Evolutionary conservation across 306 rosid species (phyloP).

Genomic region (Lathyrus aphaca): DNA sequence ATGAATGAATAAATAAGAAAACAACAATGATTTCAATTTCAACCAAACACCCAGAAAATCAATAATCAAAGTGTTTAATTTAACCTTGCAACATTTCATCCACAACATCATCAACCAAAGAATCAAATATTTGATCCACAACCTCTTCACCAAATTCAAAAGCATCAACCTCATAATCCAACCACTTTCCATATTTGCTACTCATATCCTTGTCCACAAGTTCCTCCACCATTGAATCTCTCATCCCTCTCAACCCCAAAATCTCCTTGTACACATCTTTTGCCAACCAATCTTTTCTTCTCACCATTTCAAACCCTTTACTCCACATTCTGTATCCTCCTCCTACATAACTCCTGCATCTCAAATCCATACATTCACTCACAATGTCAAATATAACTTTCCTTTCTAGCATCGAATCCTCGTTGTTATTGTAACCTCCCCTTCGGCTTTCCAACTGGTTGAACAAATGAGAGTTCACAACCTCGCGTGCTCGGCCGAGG

Average conservation of each 20-base stretch:
- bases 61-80: constrained; percentile 36
- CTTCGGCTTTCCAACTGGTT: constrained; percentile 65
- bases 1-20: constrained; percentile 35
- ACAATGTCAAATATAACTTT: constrained; percentile 72
- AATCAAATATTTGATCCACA: constrained; percentile 62
- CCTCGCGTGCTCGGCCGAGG: constrained; percentile 53
- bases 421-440: constrained; percentile 40
- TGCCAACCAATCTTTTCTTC: constrained; percentile 68
- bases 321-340: constrained; percentile 78
- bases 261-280: constrained; percentile 77
- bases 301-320: constrained; percentile 69
- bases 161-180: constrained; percentile 69
- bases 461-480: constrained; percentile 70
- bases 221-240: constrained; percentile 87
- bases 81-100: constrained; percentile 52
- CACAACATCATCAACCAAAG: constrained; percentile 71
- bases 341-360: constrained; percentile 53
- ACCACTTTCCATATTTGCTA: constrained; percentile 75
- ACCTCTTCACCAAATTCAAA: constrained; percentile 68
- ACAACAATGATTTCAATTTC: constrained; percentile 27
- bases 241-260: constrained; percentile 64
- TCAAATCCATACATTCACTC: constrained; percentile 74
- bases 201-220: constrained; percentile 93
- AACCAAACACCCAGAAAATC: constrained; percentile 31
- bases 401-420: constrained; percentile 51